These are phyloP conservation scores for Fusarium pseudonygamai DNA, from an alignment of 2,329 filamentous ascomycete species.

Conservation along the genomic window DNA sequence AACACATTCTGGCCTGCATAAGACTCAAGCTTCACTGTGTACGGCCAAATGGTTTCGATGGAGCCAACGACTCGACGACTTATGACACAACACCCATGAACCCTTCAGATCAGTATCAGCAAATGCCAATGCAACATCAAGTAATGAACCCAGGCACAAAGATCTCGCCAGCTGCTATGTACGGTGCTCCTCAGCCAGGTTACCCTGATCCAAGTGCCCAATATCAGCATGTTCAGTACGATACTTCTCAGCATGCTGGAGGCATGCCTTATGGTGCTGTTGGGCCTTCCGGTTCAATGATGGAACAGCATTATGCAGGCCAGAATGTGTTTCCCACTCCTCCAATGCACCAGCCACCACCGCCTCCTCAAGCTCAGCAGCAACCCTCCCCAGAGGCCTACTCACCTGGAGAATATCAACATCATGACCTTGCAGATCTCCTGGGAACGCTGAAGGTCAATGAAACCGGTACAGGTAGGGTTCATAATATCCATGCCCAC, in stretches of 20 bases:
- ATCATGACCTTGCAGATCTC: conserved; percentile 79
- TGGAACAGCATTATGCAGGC: conserved; percentile 62
- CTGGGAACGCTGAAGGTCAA: conserved; percentile 89
- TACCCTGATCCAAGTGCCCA: conserved; percentile 59
- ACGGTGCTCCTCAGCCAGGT: conserved; percentile 57
- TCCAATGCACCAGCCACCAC: conserved; percentile 49
- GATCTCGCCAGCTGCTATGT: conserved; percentile 54
- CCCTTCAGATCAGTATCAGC: conserved; percentile 53
- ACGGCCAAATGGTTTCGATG: conserved; percentile 80
- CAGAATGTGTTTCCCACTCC: conserved; percentile 64
- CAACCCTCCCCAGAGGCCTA: conserved; percentile 59
- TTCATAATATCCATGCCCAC: not conserved
- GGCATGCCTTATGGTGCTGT: conserved; percentile 65
- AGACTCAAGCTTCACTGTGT: conserved; percentile 93
- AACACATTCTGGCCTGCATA: conserved; percentile 88
- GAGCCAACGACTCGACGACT: conserved; percentile 51
- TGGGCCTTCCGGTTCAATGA: conserved; percentile 57
- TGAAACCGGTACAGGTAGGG: conserved; percentile 82
- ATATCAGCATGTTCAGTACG: conserved; percentile 60
- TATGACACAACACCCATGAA: conserved; percentile 48
- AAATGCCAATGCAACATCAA: conserved; percentile 61
- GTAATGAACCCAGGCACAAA: conserved; percentile 56
- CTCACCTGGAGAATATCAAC: conserved; percentile 71
- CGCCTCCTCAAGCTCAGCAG: conserved; percentile 32
- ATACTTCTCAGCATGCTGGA: conserved; percentile 55